Conservation (phyloP, 495 filamentous ascomycete species). For the Hyaloscypha variabilis region DNA sequence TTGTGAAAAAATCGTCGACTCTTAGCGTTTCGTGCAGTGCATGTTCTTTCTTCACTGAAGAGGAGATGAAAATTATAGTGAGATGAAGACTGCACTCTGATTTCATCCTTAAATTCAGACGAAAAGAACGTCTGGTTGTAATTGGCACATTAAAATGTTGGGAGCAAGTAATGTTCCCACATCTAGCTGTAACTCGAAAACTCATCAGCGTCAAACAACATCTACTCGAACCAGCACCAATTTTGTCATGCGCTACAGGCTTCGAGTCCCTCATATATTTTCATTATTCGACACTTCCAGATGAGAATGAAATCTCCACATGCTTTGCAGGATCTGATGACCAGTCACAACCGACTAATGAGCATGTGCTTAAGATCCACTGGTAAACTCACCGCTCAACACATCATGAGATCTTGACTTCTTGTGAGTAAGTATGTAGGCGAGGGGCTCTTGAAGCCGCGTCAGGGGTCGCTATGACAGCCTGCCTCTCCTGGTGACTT, state of each 20-base stretch:
- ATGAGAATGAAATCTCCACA: not conserved
- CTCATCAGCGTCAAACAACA: not conserved
- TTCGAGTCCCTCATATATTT: not conserved
- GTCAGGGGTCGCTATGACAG: not conserved
- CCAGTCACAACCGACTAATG: not conserved
- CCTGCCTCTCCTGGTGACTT: not conserved
- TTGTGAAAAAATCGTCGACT: no score
- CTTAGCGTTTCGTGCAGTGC: no score
- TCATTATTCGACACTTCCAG: no score
- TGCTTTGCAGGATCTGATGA: not conserved
- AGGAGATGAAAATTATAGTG: not conserved
- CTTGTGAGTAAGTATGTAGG: not conserved
- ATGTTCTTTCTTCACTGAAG: not conserved
- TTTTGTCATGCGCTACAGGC: not conserved
- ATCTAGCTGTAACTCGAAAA: not conserved
- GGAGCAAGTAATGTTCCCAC: not conserved
- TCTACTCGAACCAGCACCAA: not conserved
- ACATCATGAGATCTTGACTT: not conserved
- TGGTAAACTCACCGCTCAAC: not conserved
- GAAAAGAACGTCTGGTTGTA: not conserved
- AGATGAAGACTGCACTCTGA: not conserved
- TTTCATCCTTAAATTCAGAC: not conserved
- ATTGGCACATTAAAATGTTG: not conserved
- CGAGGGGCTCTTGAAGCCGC: not conserved
- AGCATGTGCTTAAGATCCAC: not conserved